Conservation (phyloP, 1,284 basidiomycete species). For the Lentinula novae-zelandiae region DNA sequence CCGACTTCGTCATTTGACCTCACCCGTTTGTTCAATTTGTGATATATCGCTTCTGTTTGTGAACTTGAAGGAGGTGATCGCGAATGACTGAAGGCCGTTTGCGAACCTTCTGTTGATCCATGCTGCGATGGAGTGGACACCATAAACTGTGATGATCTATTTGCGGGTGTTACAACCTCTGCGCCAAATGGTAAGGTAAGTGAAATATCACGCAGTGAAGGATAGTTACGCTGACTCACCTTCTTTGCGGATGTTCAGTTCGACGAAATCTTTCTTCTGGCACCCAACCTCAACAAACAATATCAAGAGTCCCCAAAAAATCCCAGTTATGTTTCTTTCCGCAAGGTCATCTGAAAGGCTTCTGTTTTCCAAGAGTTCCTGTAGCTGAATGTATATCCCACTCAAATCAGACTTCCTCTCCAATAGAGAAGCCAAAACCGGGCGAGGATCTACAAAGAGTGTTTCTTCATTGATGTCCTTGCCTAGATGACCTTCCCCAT, state of each 20-base stretch:
- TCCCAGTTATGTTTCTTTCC: neutral
- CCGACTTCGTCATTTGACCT: neutral
- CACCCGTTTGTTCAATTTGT: neutral
- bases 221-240: neutral
- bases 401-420: neutral
- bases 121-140: no score
- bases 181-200: neutral
- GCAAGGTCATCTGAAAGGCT: neutral
- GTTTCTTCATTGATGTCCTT: neutral
- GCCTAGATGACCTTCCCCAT: neutral
- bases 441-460: neutral
- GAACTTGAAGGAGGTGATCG: no score
- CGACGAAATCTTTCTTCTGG: neutral
- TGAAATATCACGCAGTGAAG: neutral
- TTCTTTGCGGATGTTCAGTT: neutral
- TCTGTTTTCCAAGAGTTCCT: neutral
- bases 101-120: neutral
- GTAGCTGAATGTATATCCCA: neutral
- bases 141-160: neutral
- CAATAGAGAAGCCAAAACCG: neutral
- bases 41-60: neutral
- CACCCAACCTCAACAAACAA: neutral
- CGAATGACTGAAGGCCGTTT: neutral
- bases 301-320: neutral
- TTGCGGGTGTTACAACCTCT: neutral